These are phyloP conservation scores for Bombardia bombarda DNA, from an alignment of 495 filamentous ascomycete genomes.

Conservation along the genomic window DNA sequence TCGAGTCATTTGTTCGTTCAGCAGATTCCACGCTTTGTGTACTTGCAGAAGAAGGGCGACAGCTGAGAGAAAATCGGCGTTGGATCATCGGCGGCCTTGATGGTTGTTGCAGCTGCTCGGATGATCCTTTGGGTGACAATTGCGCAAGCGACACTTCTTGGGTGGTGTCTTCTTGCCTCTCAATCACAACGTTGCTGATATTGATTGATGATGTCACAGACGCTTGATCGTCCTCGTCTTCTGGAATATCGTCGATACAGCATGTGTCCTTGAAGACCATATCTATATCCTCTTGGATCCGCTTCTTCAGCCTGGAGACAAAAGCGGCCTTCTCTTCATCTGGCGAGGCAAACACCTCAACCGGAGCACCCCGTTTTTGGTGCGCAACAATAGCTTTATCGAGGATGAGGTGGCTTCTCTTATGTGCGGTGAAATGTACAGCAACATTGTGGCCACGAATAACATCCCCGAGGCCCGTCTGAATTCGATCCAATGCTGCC, in stretches of 20 bases:
- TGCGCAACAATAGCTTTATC: slow-evolving; percentile 38
- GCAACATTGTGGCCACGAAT: slow-evolving; percentile 34
- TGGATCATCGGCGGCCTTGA: slow-evolving; percentile 7
- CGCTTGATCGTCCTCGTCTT: slow-evolving; percentile 11
- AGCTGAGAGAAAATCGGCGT: slow-evolving; percentile 13
- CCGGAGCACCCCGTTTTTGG: slow-evolving; percentile 15
- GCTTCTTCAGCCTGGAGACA: slow-evolving; percentile 24
- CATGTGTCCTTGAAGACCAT: slow-evolving; percentile 39
- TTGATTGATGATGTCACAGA: no score
- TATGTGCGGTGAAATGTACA: slow-evolving; percentile 34
- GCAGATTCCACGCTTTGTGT: background rate
- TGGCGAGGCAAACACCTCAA: slow-evolving; percentile 12
- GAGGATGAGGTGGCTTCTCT: slow-evolving; percentile 37
- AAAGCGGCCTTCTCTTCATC: slow-evolving; percentile 17
- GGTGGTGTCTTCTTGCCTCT: background rate
- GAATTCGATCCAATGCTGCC: slow-evolving; percentile 35
- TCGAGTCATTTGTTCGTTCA: slow-evolving; percentile 3
- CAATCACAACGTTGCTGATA: no score
- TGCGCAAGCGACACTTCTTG: slow-evolving; percentile 7
- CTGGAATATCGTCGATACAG: slow-evolving; percentile 29
- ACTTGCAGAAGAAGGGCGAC: slow-evolving; percentile 2
- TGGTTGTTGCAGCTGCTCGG: slow-evolving; percentile 1
- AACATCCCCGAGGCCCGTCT: slow-evolving; percentile 37
- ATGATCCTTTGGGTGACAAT: no score
- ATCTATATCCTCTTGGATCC: slow-evolving; percentile 34